Evolutionary conservation across 208 protist genomes (phyloP), one percentile per base, ranked within the genome.

Genomic region (Angomonas deanei): DNA sequence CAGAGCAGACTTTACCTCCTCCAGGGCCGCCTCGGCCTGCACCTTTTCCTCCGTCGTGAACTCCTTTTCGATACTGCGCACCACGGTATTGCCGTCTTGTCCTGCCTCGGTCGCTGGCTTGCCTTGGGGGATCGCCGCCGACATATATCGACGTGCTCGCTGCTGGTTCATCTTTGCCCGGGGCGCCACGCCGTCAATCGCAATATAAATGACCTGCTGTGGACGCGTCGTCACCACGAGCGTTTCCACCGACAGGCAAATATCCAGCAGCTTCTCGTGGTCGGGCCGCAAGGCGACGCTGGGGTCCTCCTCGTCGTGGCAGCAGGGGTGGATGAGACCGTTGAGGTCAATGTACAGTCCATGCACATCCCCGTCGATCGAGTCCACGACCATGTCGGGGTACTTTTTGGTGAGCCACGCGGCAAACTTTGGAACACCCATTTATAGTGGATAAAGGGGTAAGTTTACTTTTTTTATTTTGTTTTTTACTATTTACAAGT

Each of bases 161-260:
- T 99, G 99, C 82, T 99, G 98, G 64, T 99, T 99, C 96, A 99
- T 98, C 70, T 99, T 99, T 4, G 98, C 98, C 11, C 97, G 80
- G n/a, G 98, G 98, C 3, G 98, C 98, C 11, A 99, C 97, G 52
- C 98, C 98, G 82, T 99, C 98, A 46, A 89, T 72, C 0, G 88
- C 92, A 72, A 99, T 94, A 83, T 97, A 99, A 0, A 99, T 17
- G 0, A 99, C 60, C 6, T 93, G 94, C 24, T 79, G 63, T 17
- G 99, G 99, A 30, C 84, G 65, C 33, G 98, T 89, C 23, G 98
- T 93, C 3, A 76, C 64, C 31, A 99, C 97, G 3, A 99, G 59
- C 3, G 79, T 65, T 59, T 99, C 98, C 10, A 99, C 80, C 66
- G 98, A 98, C 15, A 86, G 61, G 70, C 98, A 98, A 27, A 97